Conservation (phyloP, 1,284 basidiomycete genomes). For the Laetiporus sulphureus region DNA sequence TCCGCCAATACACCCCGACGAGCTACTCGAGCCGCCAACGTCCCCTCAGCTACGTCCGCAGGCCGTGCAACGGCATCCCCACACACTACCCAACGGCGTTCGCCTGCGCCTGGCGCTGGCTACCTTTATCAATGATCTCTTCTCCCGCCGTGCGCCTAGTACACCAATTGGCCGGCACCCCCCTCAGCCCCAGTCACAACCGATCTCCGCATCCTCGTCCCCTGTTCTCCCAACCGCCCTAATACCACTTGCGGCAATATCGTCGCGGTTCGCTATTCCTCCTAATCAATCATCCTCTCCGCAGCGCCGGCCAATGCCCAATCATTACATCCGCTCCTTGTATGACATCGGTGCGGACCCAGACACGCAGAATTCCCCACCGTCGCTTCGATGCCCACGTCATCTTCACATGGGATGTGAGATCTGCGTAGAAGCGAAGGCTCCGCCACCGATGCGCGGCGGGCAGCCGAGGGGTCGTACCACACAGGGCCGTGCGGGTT, state of each 20-base stretch:
- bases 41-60: slow-evolving; percentile 35
- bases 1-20: slow-evolving; percentile 24
- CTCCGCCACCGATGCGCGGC: slow-evolving; percentile 12
- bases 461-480: slow-evolving; percentile 16
- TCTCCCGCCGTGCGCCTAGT: slow-evolving; percentile 59
- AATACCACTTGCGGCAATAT: slow-evolving; percentile 31
- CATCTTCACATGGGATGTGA: slow-evolving; percentile 66
- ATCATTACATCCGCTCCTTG: slow-evolving; percentile 39
- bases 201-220: slow-evolving; percentile 7
- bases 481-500: slow-evolving; percentile 14
- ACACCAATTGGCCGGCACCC: slow-evolving; percentile 13
- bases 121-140: slow-evolving; percentile 72
- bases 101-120: slow-evolving; percentile 64
- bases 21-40: slow-evolving; percentile 37
- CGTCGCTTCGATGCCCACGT: slow-evolving; percentile 59
- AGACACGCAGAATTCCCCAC: slow-evolving; percentile 54
- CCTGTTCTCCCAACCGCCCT: slow-evolving; percentile 33
- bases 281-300: slow-evolving; percentile 9
- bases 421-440: slow-evolving; percentile 60
- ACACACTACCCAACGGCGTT: slow-evolving; percentile 73
- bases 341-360: slow-evolving; percentile 60
- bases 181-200: too few relatives aligned
- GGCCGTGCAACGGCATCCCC: slow-evolving; percentile 34
- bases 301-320: slow-evolving; percentile 22
- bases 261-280: slow-evolving; percentile 17